phyloP scores from a whole-genome alignment of 495 filamentous ascomycete genomes.

The Xanthoparmelia taractica region DNA sequence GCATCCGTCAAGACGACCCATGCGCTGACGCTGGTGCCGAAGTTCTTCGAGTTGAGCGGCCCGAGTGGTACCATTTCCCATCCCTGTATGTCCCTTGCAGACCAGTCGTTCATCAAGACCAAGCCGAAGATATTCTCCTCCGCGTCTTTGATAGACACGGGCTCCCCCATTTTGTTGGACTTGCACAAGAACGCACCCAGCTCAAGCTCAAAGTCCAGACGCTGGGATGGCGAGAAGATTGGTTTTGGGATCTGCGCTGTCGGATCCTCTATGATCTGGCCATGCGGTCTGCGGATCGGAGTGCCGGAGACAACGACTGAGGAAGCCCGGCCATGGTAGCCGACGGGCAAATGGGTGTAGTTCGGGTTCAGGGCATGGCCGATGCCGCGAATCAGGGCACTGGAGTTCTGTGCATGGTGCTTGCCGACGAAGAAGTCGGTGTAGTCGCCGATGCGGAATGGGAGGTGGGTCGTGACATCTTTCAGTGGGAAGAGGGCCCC shows the following conservation, averaged over 20 bases:
- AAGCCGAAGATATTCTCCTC: constrained; percentile 76
- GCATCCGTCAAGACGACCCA: constrained; percentile 88
- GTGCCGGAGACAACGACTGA: constrained; percentile 73
- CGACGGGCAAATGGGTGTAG: constrained; percentile 84
- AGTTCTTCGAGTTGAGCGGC: constrained; percentile 89
- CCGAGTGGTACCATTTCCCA: constrained; percentile 87
- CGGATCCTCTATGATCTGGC: constrained; percentile 68
- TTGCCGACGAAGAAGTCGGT: constrained; percentile 95
- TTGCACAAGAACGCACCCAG: constrained; percentile 72
- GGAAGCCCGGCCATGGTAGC: constrained; percentile 78
- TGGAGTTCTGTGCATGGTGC: constrained; percentile 80
- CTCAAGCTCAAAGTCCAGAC: constrained; percentile 83
- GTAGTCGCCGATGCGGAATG: constrained; percentile 88
- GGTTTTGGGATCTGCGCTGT: constrained; percentile 53
- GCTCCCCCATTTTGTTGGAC: constrained; percentile 57
- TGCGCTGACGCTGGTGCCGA: constrained; percentile 77
- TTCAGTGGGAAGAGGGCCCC: constrained; percentile 47
- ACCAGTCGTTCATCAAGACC: constrained; percentile 93
- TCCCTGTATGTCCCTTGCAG: constrained; percentile 77
- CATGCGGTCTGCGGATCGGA: constrained; percentile 64
- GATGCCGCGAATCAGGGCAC: constrained; percentile 72
- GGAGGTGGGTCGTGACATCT: constrained; percentile 64
- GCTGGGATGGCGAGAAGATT: constrained; percentile 53
- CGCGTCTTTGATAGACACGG: constrained; percentile 56
- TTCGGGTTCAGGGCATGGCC: constrained; percentile 79